phyloP scores from a whole-genome alignment of 78 protist species.

The Chrysochromulina parva region DNA sequence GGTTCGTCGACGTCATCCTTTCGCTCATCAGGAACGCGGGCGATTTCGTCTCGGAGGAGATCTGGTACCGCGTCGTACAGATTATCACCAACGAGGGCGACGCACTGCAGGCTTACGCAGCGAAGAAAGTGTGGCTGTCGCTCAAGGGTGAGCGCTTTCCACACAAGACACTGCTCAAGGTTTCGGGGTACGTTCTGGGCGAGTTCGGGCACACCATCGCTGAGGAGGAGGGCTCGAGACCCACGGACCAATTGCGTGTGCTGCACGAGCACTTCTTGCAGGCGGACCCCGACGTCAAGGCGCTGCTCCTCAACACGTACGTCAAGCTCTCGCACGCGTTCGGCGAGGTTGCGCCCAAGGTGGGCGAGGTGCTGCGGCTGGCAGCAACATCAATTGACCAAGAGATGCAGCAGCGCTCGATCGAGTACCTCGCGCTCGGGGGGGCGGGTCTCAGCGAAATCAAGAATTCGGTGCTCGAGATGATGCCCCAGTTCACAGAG shows the following conservation, averaged over 20 bases:
- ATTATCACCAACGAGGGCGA: slow-evolving; percentile 86
- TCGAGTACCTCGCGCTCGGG: slow-evolving; percentile 81
- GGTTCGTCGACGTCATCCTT: slow-evolving; percentile 94
- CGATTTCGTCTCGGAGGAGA: slow-evolving; percentile 68
- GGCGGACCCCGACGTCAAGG: slow-evolving; percentile 46
- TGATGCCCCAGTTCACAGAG: slow-evolving; percentile 81
- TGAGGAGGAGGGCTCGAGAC: not conserved
- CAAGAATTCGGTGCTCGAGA: slow-evolving; percentile 51
- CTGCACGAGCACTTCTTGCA: slow-evolving; percentile 65
- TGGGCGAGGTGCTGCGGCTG: slow-evolving; percentile 46
- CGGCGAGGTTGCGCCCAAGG: slow-evolving; percentile 67
- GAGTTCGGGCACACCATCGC: slow-evolving; percentile 93
- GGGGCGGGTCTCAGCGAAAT: not conserved
- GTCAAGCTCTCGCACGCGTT: slow-evolving; percentile 81
- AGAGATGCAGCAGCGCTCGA: slow-evolving; percentile 98
- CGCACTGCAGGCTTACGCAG: slow-evolving; percentile 88
- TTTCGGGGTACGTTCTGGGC: slow-evolving; percentile 89
- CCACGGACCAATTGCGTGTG: slow-evolving; percentile 60
- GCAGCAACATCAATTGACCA: slow-evolving; percentile 57
- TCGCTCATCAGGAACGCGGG: slow-evolving; percentile 87
- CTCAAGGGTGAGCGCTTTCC: slow-evolving; percentile 60
- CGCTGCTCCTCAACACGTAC: slow-evolving; percentile 83
- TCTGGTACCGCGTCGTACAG: slow-evolving; percentile 95
- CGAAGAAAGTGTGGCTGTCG: slow-evolving; percentile 64
- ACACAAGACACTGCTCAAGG: slow-evolving; percentile 80